phyloP scores from a whole-genome alignment of 208 protist genomes.

The Herpetomonas muscarum region DNA sequence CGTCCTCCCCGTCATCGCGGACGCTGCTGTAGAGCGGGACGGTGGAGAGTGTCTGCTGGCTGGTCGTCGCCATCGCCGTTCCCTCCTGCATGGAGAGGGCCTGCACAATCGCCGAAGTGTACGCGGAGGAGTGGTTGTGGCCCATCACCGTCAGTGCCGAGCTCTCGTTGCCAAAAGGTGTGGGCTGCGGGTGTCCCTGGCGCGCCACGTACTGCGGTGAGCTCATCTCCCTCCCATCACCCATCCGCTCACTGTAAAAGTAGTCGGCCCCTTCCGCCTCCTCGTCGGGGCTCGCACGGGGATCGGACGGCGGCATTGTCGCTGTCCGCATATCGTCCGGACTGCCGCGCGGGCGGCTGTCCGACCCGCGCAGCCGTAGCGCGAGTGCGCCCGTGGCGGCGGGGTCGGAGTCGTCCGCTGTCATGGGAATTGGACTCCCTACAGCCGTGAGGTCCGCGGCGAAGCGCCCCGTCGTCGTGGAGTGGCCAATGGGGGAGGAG shows the following conservation, averaged over 20 bases:
- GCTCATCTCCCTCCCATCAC: too few relatives aligned
- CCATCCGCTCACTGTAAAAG: not conserved
- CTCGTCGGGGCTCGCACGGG: not conserved
- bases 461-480: not conserved
- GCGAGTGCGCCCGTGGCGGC: not conserved
- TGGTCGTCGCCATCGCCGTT: conserved; percentile 15
- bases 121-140: conserved; percentile 9
- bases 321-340: not conserved
- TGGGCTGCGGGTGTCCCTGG: not conserved
- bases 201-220: not conserved
- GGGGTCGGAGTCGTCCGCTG: conserved; percentile 8
- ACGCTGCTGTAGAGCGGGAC: not conserved
- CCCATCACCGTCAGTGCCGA: not conserved
- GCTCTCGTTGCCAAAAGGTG: conserved; percentile 4
- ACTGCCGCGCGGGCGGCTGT: not conserved
- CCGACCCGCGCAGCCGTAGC: not conserved
- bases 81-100: conserved; percentile 51
- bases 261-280: not conserved
- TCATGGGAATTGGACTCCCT: conserved; percentile 15
- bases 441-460: conserved; percentile 7
- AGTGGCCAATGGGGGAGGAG: not conserved
- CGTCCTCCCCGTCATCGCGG: not conserved
- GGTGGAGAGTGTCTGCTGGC: not conserved
- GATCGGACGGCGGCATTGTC: not conserved
- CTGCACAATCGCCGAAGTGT: conserved; percentile 58